Evolutionary conservation across 192 early-diverging fungal genomes (phyloP), one percentile per base, ranked within the genome.

Genomic region (Backusella sp.): DNA sequence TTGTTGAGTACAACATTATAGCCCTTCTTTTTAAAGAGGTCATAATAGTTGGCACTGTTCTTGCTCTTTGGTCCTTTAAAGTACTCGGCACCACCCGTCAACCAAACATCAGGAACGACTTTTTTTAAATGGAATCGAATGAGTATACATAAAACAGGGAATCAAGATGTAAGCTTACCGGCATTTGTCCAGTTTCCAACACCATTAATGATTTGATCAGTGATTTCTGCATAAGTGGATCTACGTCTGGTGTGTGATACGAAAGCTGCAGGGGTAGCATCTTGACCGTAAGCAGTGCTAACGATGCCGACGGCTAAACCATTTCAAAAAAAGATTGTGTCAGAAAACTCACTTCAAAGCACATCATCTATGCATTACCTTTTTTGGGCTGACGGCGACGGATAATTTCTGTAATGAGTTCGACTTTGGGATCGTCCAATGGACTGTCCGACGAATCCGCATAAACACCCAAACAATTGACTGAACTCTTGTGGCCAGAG

Each of bases 231-330:
- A 68, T 85, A 83, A 72, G 89, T 84, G 41, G 78, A 78, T 78
- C 90, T 83, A 70, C 69, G 72, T 41, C 90, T 84, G 37, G 90
- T 91, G 83, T 91, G 89, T 32, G 86, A 35, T 44, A 70, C 88
- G 59, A 91, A 83, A 41, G 90, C 90, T 66, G 90, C 88, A 70
- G 90, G 90, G 21, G 90, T 91, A 56, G 90, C 90, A 75, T 91
- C 90, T 46, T 68, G 66, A 30, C 74, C 74, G 32, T 73, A 73
- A 52, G 90, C 88, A 56, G 90, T 91, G 69, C 88, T 83, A 52
- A 91, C 90, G 53, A 91, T 88, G 76, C 90, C 90, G 62, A 91
- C 86, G 80, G 88, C 89, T 77, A 44, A 76, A 21, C 32, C 32
- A 3, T 32, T 32, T 32, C 21, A 66, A 42, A 28, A 28, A 3